Base-by-base conservation (phyloP, 345 rosid genomes). In the Salix koriyanagi region DNA sequence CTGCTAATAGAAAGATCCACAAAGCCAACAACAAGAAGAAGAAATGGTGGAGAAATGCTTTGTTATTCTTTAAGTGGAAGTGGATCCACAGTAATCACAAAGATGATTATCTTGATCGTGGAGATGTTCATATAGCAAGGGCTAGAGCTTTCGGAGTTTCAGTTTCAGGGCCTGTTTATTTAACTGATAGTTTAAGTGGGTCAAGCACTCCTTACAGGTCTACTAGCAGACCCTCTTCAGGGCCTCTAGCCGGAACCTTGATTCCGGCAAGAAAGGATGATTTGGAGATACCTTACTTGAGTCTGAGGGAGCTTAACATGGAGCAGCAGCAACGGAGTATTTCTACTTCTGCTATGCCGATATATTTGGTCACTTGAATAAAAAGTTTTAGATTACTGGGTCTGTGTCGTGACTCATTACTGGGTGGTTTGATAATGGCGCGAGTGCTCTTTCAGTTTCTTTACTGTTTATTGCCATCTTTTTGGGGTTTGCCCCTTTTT, bases 11-110 rank as follows among this genome's bases (percentile, higher is more conserved):
- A 80, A 87, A 83, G 64, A 42, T 65, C 82, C 83, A 82, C 81
- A 82, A 60, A 79, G 46, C 78, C 64, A 87, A 82, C 79, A 90
- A 86, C 88, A 89, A 85, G 81, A 89, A 87, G 90, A 89, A 84
- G 75, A 83, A 83, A 7, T 87, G 99, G 97, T 94, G 99, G 99
- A 90, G 79, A 78, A 91, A 84, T 41, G 94, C 97, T 12, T 78
- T 93, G 25, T 79, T 86, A 26, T 88, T 91, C 84, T 84, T 93
- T 88, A 92, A 88, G 34, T 84, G 92, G 87, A 86, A 84, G 76
- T 82, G 89, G 84, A 61, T 81, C 65, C 75, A 66, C 64, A 71
- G 56, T 79, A n/a, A 70, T 76, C 64, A 39, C 39, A 48, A 44
- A 28, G 71, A 34, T 23, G 65, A 48, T 21, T 16, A 42, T 0